These are phyloP conservation scores for Triticum urartu DNA, from an alignment of 176 grass and related monocot genomes.

Conservation along the genomic window DNA sequence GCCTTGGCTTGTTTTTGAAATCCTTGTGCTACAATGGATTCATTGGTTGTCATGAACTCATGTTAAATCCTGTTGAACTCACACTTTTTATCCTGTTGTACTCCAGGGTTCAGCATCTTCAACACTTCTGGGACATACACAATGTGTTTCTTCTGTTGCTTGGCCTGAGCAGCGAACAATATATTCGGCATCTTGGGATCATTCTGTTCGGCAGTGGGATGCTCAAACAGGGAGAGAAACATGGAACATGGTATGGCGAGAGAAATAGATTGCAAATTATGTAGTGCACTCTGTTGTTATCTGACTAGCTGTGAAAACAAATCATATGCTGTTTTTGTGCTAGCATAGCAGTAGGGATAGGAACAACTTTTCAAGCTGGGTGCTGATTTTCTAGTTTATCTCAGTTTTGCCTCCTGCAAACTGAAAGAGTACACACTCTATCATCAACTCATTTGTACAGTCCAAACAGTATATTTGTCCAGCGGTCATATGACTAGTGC, in stretches of 20 bases:
- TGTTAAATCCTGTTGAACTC: neutral
- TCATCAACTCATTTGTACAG: neutral
- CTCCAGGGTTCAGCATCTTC: slow-evolving; percentile 64
- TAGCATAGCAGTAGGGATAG: neutral
- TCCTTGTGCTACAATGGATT: neutral
- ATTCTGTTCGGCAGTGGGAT: slow-evolving; percentile 96
- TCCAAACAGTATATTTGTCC: neutral
- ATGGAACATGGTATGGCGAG: slow-evolving; percentile 70
- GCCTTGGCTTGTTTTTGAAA: neutral
- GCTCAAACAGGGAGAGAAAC: slow-evolving; percentile 65
- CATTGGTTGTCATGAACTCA: neutral
- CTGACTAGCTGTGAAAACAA: neutral
- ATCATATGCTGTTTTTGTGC: neutral
- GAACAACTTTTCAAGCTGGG: neutral
- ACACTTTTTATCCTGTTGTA: slow-evolving; percentile 1
- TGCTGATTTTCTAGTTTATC: slow-evolving; percentile 5
- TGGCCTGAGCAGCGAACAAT: slow-evolving; percentile 72
- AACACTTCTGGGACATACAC: slow-evolving; percentile 81
- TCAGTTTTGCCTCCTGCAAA: neutral
- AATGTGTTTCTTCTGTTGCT: slow-evolving; percentile 75
- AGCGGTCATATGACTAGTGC: neutral
- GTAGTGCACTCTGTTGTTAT: neutral
- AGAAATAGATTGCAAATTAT: slow-evolving; percentile 23
- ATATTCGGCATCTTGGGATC: slow-evolving; percentile 98
- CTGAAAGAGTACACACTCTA: neutral